Percentiles rank a stretch among this genome's conserved stretches.
These are phyloP conservation scores for Fusarium mangiferae DNA, from an alignment of 2,329 filamentous ascomycete species.

Conservation along the genomic window DNA sequence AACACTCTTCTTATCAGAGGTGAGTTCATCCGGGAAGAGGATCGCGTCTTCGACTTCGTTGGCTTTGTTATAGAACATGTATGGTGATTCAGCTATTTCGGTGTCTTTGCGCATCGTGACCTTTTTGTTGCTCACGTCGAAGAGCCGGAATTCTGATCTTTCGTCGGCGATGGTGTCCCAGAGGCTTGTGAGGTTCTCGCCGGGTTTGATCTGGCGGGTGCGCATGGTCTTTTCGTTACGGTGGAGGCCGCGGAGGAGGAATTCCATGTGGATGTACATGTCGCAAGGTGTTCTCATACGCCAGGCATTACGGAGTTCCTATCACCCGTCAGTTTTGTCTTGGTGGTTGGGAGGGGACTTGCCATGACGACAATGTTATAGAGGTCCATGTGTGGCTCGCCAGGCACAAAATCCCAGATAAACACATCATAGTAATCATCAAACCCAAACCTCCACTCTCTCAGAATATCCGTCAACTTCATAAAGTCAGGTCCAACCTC, in stretches of 20 bases:
- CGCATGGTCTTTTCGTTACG: conserved; percentile 38
- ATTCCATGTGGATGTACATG: conserved; percentile 39
- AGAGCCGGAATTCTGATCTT: conserved; percentile 25
- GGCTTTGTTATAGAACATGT: conserved; percentile 44
- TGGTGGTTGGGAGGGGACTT: background rate
- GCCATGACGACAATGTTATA: conserved; percentile 39
- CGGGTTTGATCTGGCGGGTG: conserved; percentile 39
- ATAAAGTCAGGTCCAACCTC: conserved; percentile 42
- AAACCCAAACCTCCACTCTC: conserved; percentile 44
- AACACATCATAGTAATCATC: conserved; percentile 45
- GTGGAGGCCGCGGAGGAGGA: conserved; percentile 35
- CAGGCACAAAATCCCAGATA: conserved; percentile 44
- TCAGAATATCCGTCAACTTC: conserved; percentile 34
- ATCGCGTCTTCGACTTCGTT: conserved; percentile 39
- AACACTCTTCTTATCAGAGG: conserved; percentile 14
- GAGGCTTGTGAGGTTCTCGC: conserved; percentile 36
- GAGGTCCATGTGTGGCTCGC: conserved; percentile 10
- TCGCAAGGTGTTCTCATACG: conserved; percentile 38
- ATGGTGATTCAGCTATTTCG: conserved; percentile 11
- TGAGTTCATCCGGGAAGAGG: conserved; percentile 42
- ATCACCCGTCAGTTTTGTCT: background rate
- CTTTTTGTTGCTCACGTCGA: background rate
- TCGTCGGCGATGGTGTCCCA: conserved; percentile 41
- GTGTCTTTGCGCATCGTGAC: conserved; percentile 3
- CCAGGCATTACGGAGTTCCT: conserved; percentile 44